phyloP scores from a whole-genome alignment of 768 basidiomycete species.

The Austroboletus eburneus region DNA sequence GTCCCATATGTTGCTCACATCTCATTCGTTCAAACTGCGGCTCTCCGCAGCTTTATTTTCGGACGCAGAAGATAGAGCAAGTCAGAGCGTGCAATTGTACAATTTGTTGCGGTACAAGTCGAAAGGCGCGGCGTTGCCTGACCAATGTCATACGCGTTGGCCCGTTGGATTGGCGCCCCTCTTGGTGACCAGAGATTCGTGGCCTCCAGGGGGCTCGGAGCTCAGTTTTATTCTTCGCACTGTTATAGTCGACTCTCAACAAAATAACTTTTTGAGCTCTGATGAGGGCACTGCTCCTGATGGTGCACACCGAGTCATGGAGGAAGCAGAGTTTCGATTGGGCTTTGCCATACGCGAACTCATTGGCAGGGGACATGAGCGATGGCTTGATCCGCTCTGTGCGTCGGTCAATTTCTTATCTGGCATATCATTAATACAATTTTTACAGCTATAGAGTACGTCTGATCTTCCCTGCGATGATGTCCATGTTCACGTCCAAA shows the following conservation, averaged over 20 bases:
- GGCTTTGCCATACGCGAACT: conserved; percentile 84
- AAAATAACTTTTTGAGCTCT: conserved; percentile 22
- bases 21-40: conserved; percentile 67
- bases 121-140: conserved; percentile 16
- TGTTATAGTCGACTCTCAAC: conserved; percentile 80
- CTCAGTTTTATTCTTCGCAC: conserved; percentile 79
- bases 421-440: conserved; percentile 3
- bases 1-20: conserved; percentile 71
- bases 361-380: conserved; percentile 59
- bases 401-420: conserved; percentile 32
- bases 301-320: conserved; percentile 34
- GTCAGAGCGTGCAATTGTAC: conserved; percentile 25
- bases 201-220: conserved; percentile 87
- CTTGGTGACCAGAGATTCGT: conserved; percentile 67
- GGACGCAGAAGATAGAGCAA: conserved; percentile 53
- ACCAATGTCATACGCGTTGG: conserved; percentile 36
- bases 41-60: conserved; percentile 74
- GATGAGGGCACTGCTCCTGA: conserved; percentile 22
- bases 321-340: conserved; percentile 71
- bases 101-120: conserved; percentile 22
- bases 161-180: conserved; percentile 71
- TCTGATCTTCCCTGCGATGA: conserved; percentile 1
- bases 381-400: conserved; percentile 83
- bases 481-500: conserved; percentile 4
- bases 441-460: conserved; percentile 21